A percentile compares a stretch with the other conserved stretches of the same genome.
Evolutionary conservation across 2,329 filamentous ascomycete genomes (phyloP).

Genomic region (Aspergillus eucalypticola): DNA sequence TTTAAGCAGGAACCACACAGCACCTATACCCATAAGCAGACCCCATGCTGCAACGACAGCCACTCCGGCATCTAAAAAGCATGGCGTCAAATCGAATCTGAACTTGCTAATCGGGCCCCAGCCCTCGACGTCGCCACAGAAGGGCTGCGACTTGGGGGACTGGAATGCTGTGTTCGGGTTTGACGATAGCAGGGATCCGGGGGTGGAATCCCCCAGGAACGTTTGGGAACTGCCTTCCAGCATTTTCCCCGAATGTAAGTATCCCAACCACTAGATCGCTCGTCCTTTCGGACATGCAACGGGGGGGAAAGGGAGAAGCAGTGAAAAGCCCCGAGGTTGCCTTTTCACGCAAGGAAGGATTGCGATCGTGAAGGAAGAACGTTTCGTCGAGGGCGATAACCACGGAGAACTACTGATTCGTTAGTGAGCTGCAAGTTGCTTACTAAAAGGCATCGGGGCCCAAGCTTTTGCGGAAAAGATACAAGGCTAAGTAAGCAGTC

Average conservation of each 20-base stretch:
- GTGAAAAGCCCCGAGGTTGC: conserved; percentile 9
- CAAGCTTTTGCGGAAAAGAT: not conserved
- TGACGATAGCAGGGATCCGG: conserved; percentile 30
- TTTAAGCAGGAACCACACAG: conserved; percentile 76
- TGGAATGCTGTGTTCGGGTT: conserved; percentile 28
- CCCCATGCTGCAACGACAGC: conserved; percentile 76
- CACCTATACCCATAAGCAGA: conserved; percentile 71
- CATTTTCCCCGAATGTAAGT: conserved; percentile 30
- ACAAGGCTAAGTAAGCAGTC: not conserved
- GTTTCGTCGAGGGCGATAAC: conserved; percentile 5
- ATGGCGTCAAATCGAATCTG: conserved; percentile 93
- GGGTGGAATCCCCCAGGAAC: conserved; percentile 33
- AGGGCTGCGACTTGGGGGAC: conserved; percentile 56
- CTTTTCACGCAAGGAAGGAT: not conserved
- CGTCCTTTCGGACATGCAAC: conserved; percentile 20
- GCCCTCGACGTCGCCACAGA: conserved; percentile 87
- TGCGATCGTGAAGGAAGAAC: conserved; percentile 3
- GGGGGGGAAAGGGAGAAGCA: conserved; percentile 16
- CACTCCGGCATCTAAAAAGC: conserved; percentile 92
- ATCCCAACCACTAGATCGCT: conserved; percentile 25
- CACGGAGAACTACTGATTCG: conserved; percentile 6
- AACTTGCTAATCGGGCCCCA: conserved; percentile 90
- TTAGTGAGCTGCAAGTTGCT: conserved; percentile 6
- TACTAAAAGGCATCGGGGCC: conserved; percentile 4
- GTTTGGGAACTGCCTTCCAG: conserved; percentile 38